Evolutionary conservation across 2,329 filamentous ascomycete species (phyloP).

Genomic region (Huntiella abstrusa): DNA sequence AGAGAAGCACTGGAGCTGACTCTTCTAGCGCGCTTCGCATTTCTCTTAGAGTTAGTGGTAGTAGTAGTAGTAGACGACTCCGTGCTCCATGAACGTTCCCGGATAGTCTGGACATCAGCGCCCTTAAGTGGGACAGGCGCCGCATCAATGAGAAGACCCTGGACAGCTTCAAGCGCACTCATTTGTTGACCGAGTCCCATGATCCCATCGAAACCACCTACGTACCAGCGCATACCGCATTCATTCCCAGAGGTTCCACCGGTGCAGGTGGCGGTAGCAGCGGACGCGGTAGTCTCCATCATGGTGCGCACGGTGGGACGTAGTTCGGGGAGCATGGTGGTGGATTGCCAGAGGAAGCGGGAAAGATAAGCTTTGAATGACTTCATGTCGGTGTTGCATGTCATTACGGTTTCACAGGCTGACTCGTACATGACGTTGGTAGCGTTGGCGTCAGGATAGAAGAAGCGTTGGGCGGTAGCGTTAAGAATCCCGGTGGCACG

Average conservation of each 20-base stretch:
- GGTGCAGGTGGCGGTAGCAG: slow-evolving; percentile 37
- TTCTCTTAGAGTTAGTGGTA: too few relatives aligned
- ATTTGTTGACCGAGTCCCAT: slow-evolving; percentile 44
- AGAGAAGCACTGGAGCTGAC: too few relatives aligned
- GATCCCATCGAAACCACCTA: slow-evolving; percentile 33
- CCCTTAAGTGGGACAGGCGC: slow-evolving; percentile 27
- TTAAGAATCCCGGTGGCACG: slow-evolving; percentile 33
- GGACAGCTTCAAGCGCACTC: slow-evolving; percentile 43
- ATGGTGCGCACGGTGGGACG: slow-evolving; percentile 26
- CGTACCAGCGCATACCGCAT: slow-evolving; percentile 47
- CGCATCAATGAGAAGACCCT: slow-evolving; percentile 32
- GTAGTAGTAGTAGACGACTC: too few relatives aligned
- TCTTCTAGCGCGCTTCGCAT: too few relatives aligned
- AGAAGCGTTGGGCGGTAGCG: slow-evolving; percentile 31
- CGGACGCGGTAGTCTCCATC: slow-evolving; percentile 32
- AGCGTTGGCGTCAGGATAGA: slow-evolving; percentile 30
- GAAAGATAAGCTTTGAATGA: slow-evolving; percentile 51
- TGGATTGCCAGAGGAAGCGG: slow-evolving; percentile 42
- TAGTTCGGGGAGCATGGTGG: slow-evolving; percentile 37
- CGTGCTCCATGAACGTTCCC: slow-evolving; percentile 12
- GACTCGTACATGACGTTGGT: slow-evolving; percentile 46
- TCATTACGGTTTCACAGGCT: slow-evolving; percentile 39
- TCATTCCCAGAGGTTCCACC: slow-evolving; percentile 31
- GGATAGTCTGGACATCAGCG: slow-evolving; percentile 28
- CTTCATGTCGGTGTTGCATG: slow-evolving; percentile 44